A percentile compares a stretch with the other conserved stretches of the same genome.
Evolutionary conservation across 2,329 filamentous ascomycete genomes (phyloP).

Genomic region (Chrysoporthe deuterocubensis): DNA sequence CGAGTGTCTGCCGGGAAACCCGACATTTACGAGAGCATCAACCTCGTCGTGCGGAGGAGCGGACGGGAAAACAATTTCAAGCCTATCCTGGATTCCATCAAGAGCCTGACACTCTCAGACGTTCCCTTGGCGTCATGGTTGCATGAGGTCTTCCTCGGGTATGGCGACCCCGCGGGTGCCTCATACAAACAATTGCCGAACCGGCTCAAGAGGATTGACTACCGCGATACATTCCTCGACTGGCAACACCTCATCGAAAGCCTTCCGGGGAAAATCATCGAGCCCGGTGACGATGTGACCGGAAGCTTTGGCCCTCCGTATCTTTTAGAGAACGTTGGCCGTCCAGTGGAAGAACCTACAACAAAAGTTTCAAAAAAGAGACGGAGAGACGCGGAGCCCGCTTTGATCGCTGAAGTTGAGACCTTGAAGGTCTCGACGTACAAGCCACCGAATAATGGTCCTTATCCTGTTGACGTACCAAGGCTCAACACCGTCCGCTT

Average conservation of each 20-base stretch:
- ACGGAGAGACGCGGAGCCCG: conserved; percentile 74
- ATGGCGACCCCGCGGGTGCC: conserved; percentile 88
- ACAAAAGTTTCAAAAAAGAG: conserved; percentile 81
- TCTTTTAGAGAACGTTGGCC: conserved; percentile 71
- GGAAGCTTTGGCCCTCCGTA: conserved; percentile 87
- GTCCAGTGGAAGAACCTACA: conserved; percentile 53
- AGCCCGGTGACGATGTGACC: conserved; percentile 72
- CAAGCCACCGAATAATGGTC: conserved; percentile 83
- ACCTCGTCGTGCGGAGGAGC: conserved; percentile 80
- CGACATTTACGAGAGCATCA: conserved; percentile 83
- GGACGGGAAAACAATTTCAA: conserved; percentile 97
- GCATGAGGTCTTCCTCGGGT: conserved; percentile 96
- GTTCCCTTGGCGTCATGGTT: conserved; percentile 88
- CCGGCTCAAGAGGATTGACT: conserved; percentile 79
- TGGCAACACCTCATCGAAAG: conserved; percentile 94
- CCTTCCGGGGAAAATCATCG: conserved; percentile 83
- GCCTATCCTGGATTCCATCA: conserved; percentile 88
- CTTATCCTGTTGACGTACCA: conserved; percentile 83
- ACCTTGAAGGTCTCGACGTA: conserved; percentile 86
- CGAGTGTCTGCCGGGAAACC: conserved; percentile 66
- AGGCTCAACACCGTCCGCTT: conserved; percentile 85
- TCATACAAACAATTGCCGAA: conserved; percentile 83
- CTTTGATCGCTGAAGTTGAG: conserved; percentile 64
- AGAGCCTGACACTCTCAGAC: conserved; percentile 81
- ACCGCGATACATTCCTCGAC: conserved; percentile 90